Evolutionary conservation across 768 basidiomycete genomes (phyloP), one percentile per base, ranked within the genome.

Genomic region (Naganishia vaughanmartiniae): DNA sequence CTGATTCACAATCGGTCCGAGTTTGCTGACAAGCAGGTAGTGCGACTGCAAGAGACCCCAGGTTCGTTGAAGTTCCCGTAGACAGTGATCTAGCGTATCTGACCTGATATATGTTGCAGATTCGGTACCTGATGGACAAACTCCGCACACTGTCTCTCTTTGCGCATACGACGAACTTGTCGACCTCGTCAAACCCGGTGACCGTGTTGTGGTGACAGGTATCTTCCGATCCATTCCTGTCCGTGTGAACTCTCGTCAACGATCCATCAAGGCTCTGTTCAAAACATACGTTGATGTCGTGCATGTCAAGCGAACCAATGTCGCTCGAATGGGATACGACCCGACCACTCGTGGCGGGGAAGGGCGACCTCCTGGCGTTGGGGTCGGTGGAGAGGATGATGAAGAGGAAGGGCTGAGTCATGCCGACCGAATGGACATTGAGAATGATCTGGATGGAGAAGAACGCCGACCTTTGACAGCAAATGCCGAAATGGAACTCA

Each of bases 91-190:
- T 39, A 1, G 19, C 42, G 17, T 4, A 57, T 33, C 19, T 57
- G 26, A 45, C 24, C 51, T 54, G 34, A 21, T 33, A 30, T 36
- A 10, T 39, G 34, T 21, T 26, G 19, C 70, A 78, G 96, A 99
- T 77, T 92, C 90, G 11, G 95, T 99, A 0, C 95, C 95, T 5
- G 95, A 97, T 80, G 96, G 96, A 2, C 95, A 98, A 80, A 98
- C 96, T 0, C 96, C 96, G 0, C 94, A 97, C 75, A 98, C 95
- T 0, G 94, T 99, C 66, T 93, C 92, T 0, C 83, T 98, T 67
- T 94, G 93, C 80, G 91, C 92, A n/a, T 98, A 99, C 77, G 95
- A 99, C 77, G 96, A 99, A 79, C 87, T 99, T 4, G 95, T 98
- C 45, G 96, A 98, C 77, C 86, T 93, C n/a, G 82, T 90, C 51